A percentile compares a stretch with the other conserved stretches of the same genome.
Conservation (phyloP, 2,329 filamentous ascomycete species). For the Penicillium brasilianum region DNA sequence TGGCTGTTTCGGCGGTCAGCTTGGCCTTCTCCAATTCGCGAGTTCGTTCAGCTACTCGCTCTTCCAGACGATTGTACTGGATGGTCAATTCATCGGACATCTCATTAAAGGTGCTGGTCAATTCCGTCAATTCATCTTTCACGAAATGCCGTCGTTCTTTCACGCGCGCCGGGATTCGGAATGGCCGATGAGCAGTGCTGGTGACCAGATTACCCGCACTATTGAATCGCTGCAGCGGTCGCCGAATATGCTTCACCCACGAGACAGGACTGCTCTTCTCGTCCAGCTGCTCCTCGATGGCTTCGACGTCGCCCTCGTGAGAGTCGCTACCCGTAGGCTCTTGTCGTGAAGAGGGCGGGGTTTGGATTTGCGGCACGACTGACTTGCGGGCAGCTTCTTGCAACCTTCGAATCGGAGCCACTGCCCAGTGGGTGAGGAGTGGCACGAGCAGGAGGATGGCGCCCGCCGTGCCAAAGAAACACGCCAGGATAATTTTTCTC, state of each 20-base stretch:
- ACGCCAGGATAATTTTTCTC: conserved; percentile 79
- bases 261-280: conserved; percentile 20
- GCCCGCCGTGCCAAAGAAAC: conserved; percentile 81
- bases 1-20: conserved; percentile 89
- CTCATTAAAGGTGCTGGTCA: conserved; percentile 85
- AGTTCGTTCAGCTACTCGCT: conserved; percentile 82
- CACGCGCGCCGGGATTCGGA: conserved; percentile 86
- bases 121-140: conserved; percentile 82
- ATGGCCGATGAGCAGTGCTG: conserved; percentile 43
- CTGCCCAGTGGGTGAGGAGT: conserved; percentile 80
- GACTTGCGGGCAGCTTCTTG: conserved; percentile 77
- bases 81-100: conserved; percentile 90
- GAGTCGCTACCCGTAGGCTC: neutral
- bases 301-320: neutral
- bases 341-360: conserved; percentile 19
- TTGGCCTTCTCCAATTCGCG: conserved; percentile 86
- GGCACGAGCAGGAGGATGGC: conserved; percentile 73
- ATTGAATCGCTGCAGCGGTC: conserved; percentile 18
- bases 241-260: conserved; percentile 24
- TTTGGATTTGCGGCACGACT: conserved; percentile 60
- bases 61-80: conserved; percentile 83
- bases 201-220: conserved; percentile 9
- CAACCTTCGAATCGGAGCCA: conserved; percentile 77
- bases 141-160: conserved; percentile 74
- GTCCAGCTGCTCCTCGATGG: conserved; percentile 12